Evolutionary conservation across 2,329 filamentous ascomycete genomes (phyloP).

Genomic region (Aspergillus novoparasiticus): DNA sequence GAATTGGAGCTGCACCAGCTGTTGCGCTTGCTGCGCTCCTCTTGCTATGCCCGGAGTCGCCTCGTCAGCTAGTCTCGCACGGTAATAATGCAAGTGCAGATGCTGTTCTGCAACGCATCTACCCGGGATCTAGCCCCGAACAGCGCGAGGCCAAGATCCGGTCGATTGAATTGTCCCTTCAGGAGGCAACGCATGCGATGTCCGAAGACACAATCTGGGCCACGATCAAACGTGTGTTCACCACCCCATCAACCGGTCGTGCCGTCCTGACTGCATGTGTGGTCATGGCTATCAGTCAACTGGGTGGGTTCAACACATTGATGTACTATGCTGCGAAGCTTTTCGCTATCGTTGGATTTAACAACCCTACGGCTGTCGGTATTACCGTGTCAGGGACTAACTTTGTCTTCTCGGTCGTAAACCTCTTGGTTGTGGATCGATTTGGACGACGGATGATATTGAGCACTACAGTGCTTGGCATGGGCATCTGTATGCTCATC

Average conservation of each 20-base stretch:
- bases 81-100: background rate
- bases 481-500: background rate
- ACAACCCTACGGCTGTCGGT: background rate
- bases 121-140: background rate
- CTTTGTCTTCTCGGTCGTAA: background rate
- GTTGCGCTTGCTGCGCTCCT: background rate
- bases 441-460: background rate
- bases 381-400: background rate
- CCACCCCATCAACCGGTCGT: background rate
- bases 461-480: background rate
- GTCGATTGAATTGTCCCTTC: background rate
- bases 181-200: background rate
- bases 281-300: constrained; percentile 1
- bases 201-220: background rate
- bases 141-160: background rate
- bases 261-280: constrained; percentile 3
- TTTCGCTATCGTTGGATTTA: background rate
- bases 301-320: background rate
- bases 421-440: constrained; percentile 1
- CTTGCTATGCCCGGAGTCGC: background rate
- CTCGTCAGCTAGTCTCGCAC: background rate
- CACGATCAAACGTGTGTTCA: background rate
- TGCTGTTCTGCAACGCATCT: background rate
- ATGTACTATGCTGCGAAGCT: background rate
- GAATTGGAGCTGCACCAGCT: background rate